Percentiles rank a stretch among this genome's conserved stretches.
Conservation (phyloP, 2,329 filamentous ascomycete species). For the Cryphonectria naterciae region DNA sequence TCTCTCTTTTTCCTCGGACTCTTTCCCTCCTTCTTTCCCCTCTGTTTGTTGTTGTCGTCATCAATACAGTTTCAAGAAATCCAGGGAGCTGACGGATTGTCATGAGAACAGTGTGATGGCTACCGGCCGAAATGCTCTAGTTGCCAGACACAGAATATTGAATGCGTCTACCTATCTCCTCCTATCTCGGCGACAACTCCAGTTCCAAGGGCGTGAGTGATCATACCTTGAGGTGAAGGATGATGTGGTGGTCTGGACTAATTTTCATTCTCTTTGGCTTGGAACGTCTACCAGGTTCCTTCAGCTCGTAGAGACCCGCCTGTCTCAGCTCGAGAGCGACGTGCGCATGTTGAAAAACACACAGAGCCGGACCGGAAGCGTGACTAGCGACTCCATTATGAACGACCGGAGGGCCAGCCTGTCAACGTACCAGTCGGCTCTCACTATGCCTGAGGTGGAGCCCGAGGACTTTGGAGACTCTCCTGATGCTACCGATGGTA, state of each 20-base stretch:
- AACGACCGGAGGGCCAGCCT: conserved; percentile 16
- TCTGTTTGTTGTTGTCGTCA: not conserved
- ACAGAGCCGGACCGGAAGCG: conserved; percentile 21
- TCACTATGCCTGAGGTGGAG: conserved; percentile 37
- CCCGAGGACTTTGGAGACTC: conserved; percentile 30
- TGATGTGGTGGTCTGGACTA: no score
- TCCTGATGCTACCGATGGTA: conserved; percentile 31
- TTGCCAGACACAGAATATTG: conserved; percentile 25
- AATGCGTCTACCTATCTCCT: conserved; percentile 27
- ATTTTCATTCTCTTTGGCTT: not conserved
- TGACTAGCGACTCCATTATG: conserved; percentile 11
- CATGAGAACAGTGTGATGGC: conserved; percentile 27
- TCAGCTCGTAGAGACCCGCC: conserved; percentile 25
- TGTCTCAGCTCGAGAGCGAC: conserved; percentile 27
- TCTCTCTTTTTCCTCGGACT: not conserved
- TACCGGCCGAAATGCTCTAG: conserved; percentile 28
- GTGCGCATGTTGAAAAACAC: conserved; percentile 21
- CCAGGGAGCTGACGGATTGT: conserved; percentile 9
- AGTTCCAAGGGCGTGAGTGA: conserved; percentile 26
- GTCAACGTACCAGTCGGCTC: conserved; percentile 9
- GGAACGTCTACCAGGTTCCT: conserved; percentile 13
- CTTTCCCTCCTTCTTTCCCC: not conserved
- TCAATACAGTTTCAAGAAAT: not conserved
- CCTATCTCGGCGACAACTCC: conserved; percentile 27
- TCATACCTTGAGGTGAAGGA: not conserved